Percentiles rank a stretch among this genome's conserved stretches.
Conservation (phyloP, 148 eudicot species). For the Cornus kousa region DNA sequence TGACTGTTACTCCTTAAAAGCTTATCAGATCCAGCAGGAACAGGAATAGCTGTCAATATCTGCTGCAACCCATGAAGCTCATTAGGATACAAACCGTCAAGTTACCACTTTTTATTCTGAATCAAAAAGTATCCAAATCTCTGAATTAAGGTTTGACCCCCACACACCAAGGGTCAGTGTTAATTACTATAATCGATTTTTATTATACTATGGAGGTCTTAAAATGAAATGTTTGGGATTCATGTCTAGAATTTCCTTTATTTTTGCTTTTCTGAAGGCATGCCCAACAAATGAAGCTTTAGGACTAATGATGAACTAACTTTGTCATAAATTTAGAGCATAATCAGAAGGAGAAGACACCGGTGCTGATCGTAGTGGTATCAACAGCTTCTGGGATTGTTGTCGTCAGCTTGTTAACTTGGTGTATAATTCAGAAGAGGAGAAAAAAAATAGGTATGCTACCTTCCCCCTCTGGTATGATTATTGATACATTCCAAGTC, state of each 20-base stretch:
- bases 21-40: no score
- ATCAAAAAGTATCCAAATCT: no score
- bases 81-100: no score
- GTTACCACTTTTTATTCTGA: no score
- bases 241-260: neutral
- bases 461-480: neutral
- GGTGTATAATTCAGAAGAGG: neutral
- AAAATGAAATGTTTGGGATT: neutral
- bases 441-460: neutral
- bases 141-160: no score
- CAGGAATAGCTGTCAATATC: no score
- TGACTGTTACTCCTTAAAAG: no score
- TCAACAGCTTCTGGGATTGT: neutral
- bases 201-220: neutral
- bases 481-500: neutral
- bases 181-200: neutral
- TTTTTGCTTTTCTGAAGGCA: neutral
- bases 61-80: no score
- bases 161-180: no score
- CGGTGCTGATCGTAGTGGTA: neutral
- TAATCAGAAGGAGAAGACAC: neutral
- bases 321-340: neutral
- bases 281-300: neutral
- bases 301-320: neutral
- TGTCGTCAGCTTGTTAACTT: constrained; percentile 1